phyloP scores from a whole-genome alignment of 2,329 filamentous ascomycete species.

The Hypoxylon sp. region DNA sequence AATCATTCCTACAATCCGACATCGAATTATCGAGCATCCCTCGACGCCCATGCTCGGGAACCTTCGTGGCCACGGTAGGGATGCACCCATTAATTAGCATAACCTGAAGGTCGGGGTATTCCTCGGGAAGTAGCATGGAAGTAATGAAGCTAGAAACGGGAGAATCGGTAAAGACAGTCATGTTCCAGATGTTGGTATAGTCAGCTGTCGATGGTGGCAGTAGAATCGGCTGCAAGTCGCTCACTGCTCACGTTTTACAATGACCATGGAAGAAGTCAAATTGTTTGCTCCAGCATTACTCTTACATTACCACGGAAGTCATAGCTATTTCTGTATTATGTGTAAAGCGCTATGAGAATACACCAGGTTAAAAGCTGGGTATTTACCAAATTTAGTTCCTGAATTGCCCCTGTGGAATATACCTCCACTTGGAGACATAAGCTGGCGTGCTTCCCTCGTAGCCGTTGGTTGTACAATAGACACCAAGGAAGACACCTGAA shows the following conservation, averaged over 20 bases:
- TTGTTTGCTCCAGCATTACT: no score
- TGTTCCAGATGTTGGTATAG: slow-evolving; percentile 16
- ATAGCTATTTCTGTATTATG: no score
- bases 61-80: slow-evolving; percentile 13
- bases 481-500: slow-evolving; percentile 61
- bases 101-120: slow-evolving; percentile 9
- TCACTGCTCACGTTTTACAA: no score
- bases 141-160: slow-evolving; percentile 17
- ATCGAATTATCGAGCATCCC: slow-evolving; percentile 20
- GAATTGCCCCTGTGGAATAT: slow-evolving; percentile 54
- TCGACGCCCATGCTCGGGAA: slow-evolving; percentile 11
- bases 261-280: no score
- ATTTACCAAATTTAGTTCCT: slow-evolving; percentile 42
- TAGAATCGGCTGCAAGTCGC: no score
- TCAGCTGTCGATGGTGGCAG: no score
- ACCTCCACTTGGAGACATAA: slow-evolving; percentile 62
- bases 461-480: slow-evolving; percentile 66
- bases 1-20: slow-evolving; percentile 18
- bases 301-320: no score
- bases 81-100: slow-evolving; percentile 13
- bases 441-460: slow-evolving; percentile 56
- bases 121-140: slow-evolving; percentile 7
- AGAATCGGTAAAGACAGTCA: slow-evolving; percentile 19
- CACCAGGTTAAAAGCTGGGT: no score
- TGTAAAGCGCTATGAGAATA: no score